These are phyloP conservation scores for Hypoxylon fragiforme DNA, from an alignment of 495 filamentous ascomycete species.

Conservation along the genomic window DNA sequence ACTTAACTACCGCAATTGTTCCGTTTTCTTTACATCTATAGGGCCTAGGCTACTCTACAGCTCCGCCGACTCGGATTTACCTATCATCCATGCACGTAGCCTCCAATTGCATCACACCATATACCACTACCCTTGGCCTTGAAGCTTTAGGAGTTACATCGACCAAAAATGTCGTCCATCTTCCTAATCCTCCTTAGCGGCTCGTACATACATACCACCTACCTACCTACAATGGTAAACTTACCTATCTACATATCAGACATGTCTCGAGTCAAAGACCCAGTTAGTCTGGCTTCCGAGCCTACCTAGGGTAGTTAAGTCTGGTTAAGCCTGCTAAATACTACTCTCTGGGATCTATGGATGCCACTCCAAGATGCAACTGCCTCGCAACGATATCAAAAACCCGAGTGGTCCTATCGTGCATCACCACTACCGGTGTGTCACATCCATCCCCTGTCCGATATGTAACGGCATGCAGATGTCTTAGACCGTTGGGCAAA, in stretches of 20 bases:
- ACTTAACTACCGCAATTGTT: too few relatives aligned
- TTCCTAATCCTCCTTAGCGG: too few relatives aligned
- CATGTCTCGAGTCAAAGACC: slow-evolving; percentile 1
- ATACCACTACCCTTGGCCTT: not conserved
- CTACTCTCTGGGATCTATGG: too few relatives aligned
- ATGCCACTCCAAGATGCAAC: too few relatives aligned
- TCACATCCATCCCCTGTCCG: not conserved
- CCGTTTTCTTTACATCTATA: not conserved
- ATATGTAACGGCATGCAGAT: slow-evolving; percentile 13
- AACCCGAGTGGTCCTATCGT: not conserved
- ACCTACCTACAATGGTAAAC: not conserved
- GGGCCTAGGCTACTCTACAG: slow-evolving; percentile 9
- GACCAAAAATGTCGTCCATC: too few relatives aligned
- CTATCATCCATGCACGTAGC: slow-evolving; percentile 26
- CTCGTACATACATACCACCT: too few relatives aligned
- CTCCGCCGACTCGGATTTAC: slow-evolving; percentile 12
- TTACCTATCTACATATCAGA: not conserved
- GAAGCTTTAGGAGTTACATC: not conserved
- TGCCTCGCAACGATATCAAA: not conserved
- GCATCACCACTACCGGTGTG: slow-evolving; percentile 8
- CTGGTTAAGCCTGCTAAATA: not conserved
- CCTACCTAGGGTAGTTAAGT: too few relatives aligned
- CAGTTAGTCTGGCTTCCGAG: not conserved
- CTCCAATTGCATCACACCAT: too few relatives aligned
- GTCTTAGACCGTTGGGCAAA: slow-evolving; percentile 12